Percentiles rank a stretch among this genome's conserved stretches.
Conservation (phyloP, 768 basidiomycete species). For the Grammothele lineata region DNA sequence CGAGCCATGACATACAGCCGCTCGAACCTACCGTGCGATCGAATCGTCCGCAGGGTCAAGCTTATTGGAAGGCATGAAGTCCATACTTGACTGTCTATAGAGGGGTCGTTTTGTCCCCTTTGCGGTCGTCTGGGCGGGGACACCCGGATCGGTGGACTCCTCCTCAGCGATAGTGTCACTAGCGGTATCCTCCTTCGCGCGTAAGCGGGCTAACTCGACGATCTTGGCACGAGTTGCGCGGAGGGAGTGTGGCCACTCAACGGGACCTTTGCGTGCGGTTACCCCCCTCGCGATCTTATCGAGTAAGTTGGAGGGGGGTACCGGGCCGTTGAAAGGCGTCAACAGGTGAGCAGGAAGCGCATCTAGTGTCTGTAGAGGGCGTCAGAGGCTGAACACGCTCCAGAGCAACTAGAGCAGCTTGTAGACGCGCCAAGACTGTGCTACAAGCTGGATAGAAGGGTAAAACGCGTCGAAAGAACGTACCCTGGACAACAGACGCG, state of each 20-base stretch:
- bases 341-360: slow-evolving; percentile 79
- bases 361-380: slow-evolving; percentile 61
- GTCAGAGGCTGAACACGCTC: slow-evolving; percentile 6
- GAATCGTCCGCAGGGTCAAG: slow-evolving; percentile 45
- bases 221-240: slow-evolving; percentile 81
- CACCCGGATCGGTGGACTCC: slow-evolving; percentile 40
- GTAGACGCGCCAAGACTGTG: slow-evolving; percentile 1
- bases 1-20: slow-evolving; percentile 11
- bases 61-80: slow-evolving; percentile 60
- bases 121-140: slow-evolving; percentile 45
- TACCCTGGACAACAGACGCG: slow-evolving; percentile 63
- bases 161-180: slow-evolving; percentile 44
- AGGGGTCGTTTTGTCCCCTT: slow-evolving; percentile 52
- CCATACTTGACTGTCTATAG: slow-evolving; percentile 85
- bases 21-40: slow-evolving; percentile 57
- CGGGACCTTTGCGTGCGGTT: slow-evolving; percentile 65
- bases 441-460: too few species aligned
- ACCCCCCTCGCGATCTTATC: slow-evolving; percentile 84
- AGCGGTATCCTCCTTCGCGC: slow-evolving; percentile 46
- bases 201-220: slow-evolving; percentile 68
- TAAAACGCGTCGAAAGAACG: slow-evolving; percentile 21
- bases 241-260: slow-evolving; percentile 80
- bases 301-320: slow-evolving; percentile 81
- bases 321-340: slow-evolving; percentile 80
- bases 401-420: slow-evolving; percentile 10